Evolutionary conservation across 108 stramenopile species (phyloP).

Genomic region (Cyclotella baltica): DNA sequence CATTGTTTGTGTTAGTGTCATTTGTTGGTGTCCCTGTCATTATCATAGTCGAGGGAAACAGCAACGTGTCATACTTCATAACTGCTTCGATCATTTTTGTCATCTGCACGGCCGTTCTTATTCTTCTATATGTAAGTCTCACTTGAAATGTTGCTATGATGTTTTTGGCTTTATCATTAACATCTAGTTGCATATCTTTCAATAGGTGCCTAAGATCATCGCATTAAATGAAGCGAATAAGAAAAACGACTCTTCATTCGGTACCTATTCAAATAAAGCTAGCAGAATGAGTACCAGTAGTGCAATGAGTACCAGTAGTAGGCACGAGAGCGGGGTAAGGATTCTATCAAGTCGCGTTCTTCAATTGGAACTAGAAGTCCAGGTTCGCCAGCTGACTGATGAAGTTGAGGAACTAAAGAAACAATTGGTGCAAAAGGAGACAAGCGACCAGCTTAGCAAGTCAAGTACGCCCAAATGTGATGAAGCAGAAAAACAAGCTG

Average conservation of each 20-base stretch:
- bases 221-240: not conserved
- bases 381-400: not conserved
- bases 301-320: not conserved
- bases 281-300: too few relatives aligned
- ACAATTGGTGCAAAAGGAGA: not conserved
- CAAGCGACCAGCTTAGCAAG: not conserved
- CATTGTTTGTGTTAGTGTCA: slow-evolving; percentile 22
- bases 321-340: not conserved
- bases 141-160: not conserved
- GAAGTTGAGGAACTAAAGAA: too few relatives aligned
- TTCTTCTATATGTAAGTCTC: slow-evolving; percentile 5
- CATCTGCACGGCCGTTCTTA: not conserved
- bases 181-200: not conserved
- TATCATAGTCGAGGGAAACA: slow-evolving; percentile 23
- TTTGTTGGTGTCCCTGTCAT: slow-evolving; percentile 31
- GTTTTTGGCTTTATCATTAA: not conserved
- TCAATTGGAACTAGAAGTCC: not conserved
- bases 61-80: not conserved
- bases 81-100: not conserved
- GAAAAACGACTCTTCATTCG: too few relatives aligned
- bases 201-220: not conserved
- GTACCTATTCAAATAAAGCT: too few relatives aligned
- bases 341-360: not conserved
- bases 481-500: not conserved
- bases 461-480: not conserved